Base-by-base conservation (phyloP, 306 rosid species). In the Medicago arabica region DNA sequence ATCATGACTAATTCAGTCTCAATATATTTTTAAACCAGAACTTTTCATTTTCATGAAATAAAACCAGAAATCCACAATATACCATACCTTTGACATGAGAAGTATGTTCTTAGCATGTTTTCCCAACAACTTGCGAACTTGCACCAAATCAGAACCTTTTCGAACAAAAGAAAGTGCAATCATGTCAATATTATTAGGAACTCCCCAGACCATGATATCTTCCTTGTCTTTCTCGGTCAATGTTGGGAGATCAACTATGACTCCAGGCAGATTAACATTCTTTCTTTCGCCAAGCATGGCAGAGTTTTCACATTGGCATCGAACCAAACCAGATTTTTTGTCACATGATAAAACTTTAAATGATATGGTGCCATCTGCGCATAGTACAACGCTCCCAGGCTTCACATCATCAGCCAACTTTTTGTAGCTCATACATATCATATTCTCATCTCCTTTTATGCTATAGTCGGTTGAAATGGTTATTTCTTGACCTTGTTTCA, bases 361-460 rank as follows among this genome's bases (percentile, higher is more conserved):
- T 2, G 98, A 87, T 81, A 95, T 92, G 16, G 98, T 95, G 53
- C 98, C 98, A 85, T 95, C 98, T n/a, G 98, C 82, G 67, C 98
- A 95, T 7, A 95, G 95, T 68, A 95, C 90, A 76, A 90, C 89
- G 10, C 74, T 95, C 50, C 98, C 98, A 2, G 97, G 97, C 63
- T 86, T 89, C 73, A 95, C 93, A 87, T 95, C 97, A 83, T 81
- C 75, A 17, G 97, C 85, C 97, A 95, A 72, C 89, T 92, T 95
- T 38, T 87, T 92, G 89, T 95, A 95, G 86, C 98, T 95, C 98
- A 95, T 90, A 81, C 91, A 87, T 76, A 95, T 95, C 77, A 8
- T 90, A 0, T 82, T 87, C 79, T 78, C 96, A 85, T 95, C 95
- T 13, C 98, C 98, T 90, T 92, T 88, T 70, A 95, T 34, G 88